Percentiles rank a stretch among this genome's conserved stretches.
Evolutionary conservation across 2,329 filamentous ascomycete species (phyloP).

Genomic region (Alternaria sp.): DNA sequence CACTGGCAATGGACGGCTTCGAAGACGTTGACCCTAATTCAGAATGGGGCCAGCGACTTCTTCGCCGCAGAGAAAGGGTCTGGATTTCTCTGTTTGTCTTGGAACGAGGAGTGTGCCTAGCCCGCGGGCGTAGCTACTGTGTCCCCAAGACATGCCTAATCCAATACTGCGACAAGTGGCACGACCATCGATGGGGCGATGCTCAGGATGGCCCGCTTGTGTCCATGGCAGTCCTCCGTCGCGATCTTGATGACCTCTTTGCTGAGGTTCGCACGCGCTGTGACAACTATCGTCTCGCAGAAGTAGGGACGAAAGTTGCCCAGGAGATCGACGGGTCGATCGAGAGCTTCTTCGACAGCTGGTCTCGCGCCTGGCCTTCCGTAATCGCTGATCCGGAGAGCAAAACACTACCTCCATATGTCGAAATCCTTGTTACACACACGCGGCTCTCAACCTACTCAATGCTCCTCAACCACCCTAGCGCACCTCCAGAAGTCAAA

Average conservation of each 20-base stretch:
- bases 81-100: constrained; percentile 77
- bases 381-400: constrained; percentile 48
- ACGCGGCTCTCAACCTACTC: constrained; percentile 77
- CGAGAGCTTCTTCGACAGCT: constrained; percentile 69
- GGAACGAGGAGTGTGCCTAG: constrained; percentile 74
- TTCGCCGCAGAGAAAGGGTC: constrained; percentile 70
- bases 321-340: constrained; percentile 57
- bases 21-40: constrained; percentile 66
- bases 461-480: constrained; percentile 76
- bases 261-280: constrained; percentile 65
- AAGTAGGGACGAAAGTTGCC: constrained; percentile 60
- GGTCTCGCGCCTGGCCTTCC: constrained; percentile 66
- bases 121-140: constrained; percentile 71
- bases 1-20: constrained; percentile 72
- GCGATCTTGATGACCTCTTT: constrained; percentile 69
- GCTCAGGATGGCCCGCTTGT: constrained; percentile 73
- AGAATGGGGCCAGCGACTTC: constrained; percentile 64
- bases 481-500: constrained; percentile 72
- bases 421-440: constrained; percentile 75
- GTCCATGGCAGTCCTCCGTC: constrained; percentile 72
- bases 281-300: constrained; percentile 60
- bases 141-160: constrained; percentile 71
- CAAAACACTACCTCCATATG: constrained; percentile 69
- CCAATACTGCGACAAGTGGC: constrained; percentile 73
- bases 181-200: constrained; percentile 67